Base-by-base conservation (phyloP, 2,329 filamentous ascomycete species). In the Aspergillus uvarum region DNA sequence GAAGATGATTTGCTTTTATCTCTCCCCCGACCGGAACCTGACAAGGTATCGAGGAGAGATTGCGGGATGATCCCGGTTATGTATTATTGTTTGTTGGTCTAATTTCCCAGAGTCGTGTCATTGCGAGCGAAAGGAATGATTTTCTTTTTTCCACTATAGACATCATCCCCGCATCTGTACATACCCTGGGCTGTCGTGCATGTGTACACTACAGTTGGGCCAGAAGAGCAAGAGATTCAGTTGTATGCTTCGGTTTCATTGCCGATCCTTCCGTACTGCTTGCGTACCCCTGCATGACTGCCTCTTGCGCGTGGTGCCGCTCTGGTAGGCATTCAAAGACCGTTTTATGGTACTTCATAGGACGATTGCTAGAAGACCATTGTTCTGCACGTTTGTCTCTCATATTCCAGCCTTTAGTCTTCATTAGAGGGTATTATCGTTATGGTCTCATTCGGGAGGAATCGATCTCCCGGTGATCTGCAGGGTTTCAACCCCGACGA, bases 51-150 rank as follows among this genome's bases (percentile, higher is more conserved):
- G 71, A 68, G 69, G 63, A 59, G 64, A 70, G 68, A 68, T 68
- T 69, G 73, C 67, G 67, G 68, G 68, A 68, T 58, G 57, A 61
- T 54, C 64, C 74, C 70, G 70, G 70, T 72, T 73, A 70, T 77
- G 73, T 76, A 76, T 73, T 74, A 76, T 77, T 77, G 72, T 74
- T 76, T 72, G 38, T 44, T 44, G 71, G 73, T 74, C 67, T 74
- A 72, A 72, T 73, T 70, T 72, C 70, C 71, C 67, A 72, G 68
- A 72, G 67, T 75, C 70, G 69, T 75, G 70, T 71, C 70, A 73
- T 75, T 76, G 70, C 71, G 68, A 76, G 74, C 74, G 74, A 75
- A 74, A 76, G 72, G 69, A 73, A 74, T 70, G 69, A 67, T 72
- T 67, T 71, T 69, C 70, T 68, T 69, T 72, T 65, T 67, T 65